Base-by-base conservation (phyloP, 83 land plant species). In the Larix sibirica region DNA sequence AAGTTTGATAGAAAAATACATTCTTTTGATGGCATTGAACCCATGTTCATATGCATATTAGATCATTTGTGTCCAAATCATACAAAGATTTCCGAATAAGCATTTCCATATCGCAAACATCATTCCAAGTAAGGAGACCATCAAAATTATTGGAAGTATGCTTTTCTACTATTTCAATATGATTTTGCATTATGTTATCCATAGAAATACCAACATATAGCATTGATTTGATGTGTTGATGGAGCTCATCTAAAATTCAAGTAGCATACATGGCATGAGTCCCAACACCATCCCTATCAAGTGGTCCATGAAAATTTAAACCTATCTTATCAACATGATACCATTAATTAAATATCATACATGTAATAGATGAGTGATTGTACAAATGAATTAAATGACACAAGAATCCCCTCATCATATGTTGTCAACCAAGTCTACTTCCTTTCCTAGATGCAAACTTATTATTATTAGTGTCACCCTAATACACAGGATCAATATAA, bases 371-470 rank as follows among this genome's bases (percentile, higher is more conserved):
- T 8, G 92, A 87, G 42, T 83, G 88, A 21, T 74, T 74, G 62
- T 83, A 85, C 64, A 90, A 58, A 40, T 87, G 92, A 50, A 87
- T 88, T 24, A 90, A 90, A 80, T 90, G 87, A 69, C 92, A 90
- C 28, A 83, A 77, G 80, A 87, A 90, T 23, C 89, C 92, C 67
- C 89, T 85, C 89, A 83, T 83, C 81, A 85, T 84, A 69, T 83
- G 87, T 7, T 84, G 80, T 23, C 85, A 82, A 21, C 87, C 86
- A 38, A 85, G 85, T 80, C 89, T 81, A 64, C 87, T 88, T 14
- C 85, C 85, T 62, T 88, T 88, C 23, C 88, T 85, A 20, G 85
- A 81, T 79, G 85, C 61, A 8, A 85, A 88, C 65, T 84, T 89
- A 24, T 50, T 68, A 38, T 79, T 89, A 50, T 83, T 68, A 24